Evolutionary conservation across 2,329 filamentous ascomycete genomes (phyloP).

Genomic region (Rachicladosporium sp.): DNA sequence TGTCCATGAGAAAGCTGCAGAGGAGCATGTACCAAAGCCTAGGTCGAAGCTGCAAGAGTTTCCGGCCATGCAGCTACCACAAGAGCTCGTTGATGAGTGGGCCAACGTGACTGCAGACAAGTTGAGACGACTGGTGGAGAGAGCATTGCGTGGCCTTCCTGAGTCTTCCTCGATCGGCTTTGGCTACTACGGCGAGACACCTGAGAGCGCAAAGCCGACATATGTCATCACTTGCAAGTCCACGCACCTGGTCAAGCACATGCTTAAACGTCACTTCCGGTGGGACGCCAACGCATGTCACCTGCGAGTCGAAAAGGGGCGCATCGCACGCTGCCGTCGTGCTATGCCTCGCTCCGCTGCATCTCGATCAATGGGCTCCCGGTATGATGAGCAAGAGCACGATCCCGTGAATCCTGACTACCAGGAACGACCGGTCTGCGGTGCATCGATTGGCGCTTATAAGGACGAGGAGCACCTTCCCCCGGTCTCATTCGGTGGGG

Average conservation of each 20-base stretch:
- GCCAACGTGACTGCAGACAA: conserved; percentile 59
- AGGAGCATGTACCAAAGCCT: not conserved
- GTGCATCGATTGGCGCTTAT: conserved; percentile 87
- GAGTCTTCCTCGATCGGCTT: conserved; percentile 71
- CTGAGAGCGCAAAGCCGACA: conserved; percentile 55
- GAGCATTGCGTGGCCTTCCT: conserved; percentile 59
- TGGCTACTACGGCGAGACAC: conserved; percentile 58
- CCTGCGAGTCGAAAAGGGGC: conserved; percentile 58
- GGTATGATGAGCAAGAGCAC: conserved; percentile 4
- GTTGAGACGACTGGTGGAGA: conserved; percentile 57
- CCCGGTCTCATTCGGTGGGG: conserved; percentile 79
- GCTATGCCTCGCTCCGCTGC: conserved; percentile 6
- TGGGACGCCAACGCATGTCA: conserved; percentile 55
- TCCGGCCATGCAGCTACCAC: conserved; percentile 38
- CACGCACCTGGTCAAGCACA: conserved; percentile 57
- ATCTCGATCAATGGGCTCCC: conserved; percentile 4
- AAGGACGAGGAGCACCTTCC: conserved; percentile 74
- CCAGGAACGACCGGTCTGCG: conserved; percentile 67
- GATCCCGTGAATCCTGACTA: conserved; percentile 56
- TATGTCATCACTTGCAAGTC: conserved; percentile 68
- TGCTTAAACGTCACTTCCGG: conserved; percentile 56
- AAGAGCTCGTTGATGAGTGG: conserved; percentile 58
- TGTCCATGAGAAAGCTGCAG: not conserved
- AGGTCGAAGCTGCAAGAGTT: conserved; percentile 18
- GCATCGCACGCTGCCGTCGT: conserved; percentile 12